Conservation (phyloP, 257 asterid species). For the Fraxinus americana region DNA sequence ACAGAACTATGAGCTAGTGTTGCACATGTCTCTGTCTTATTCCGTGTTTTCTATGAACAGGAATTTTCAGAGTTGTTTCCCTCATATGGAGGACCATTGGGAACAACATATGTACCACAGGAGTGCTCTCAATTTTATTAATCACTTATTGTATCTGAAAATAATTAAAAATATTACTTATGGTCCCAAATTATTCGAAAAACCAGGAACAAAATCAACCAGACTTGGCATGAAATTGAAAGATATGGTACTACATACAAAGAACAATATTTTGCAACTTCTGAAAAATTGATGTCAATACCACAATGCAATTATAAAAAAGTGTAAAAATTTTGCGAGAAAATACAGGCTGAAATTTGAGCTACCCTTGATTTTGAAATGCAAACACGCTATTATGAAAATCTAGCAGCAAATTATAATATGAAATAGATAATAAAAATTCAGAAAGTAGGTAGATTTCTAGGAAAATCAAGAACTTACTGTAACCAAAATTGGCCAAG, state of each 20-base stretch:
- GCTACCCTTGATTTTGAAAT: background rate
- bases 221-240: slow-evolving; percentile 25
- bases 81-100: slow-evolving; percentile 53
- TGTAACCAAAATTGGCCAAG: slow-evolving; percentile 79
- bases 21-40: slow-evolving; percentile 72
- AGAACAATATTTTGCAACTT: slow-evolving; percentile 19
- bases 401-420: background rate
- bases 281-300: background rate
- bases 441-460: background rate
- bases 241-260: slow-evolving; percentile 26
- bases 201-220: background rate
- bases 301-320: no score
- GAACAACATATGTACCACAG: slow-evolving; percentile 25
- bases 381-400: background rate
- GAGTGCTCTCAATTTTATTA: slow-evolving; percentile 26
- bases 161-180: background rate
- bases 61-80: slow-evolving; percentile 37
- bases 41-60: slow-evolving; percentile 37
- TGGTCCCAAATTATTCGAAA: slow-evolving; percentile 27
- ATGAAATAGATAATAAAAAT: background rate
- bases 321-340: background rate
- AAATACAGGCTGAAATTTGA: background rate
- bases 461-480: slow-evolving; percentile 48
- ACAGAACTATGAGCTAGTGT: slow-evolving; percentile 21
- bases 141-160: slow-evolving; percentile 14